These are phyloP conservation scores for Arthrobotrys sinensis DNA, from an alignment of 2,329 filamentous ascomycete genomes.

Conservation along the genomic window DNA sequence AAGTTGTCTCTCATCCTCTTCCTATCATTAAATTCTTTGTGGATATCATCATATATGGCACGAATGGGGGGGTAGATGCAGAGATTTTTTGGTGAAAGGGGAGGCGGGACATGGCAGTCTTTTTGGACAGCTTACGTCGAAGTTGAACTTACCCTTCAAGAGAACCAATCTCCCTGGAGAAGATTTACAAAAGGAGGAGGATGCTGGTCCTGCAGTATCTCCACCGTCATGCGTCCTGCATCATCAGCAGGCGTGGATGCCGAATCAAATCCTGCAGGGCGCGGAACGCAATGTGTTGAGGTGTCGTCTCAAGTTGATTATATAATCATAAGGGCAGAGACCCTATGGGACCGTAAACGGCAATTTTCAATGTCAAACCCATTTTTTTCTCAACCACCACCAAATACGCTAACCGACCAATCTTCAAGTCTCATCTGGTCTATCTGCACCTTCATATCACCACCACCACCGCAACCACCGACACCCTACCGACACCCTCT, in stretches of 20 bases:
- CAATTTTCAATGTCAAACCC: conserved; percentile 53
- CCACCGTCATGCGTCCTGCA: conserved; percentile 16
- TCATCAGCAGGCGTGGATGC: conserved; percentile 1
- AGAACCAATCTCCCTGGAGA: neutral
- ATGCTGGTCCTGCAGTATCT: conserved; percentile 8
- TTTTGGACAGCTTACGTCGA: neutral
- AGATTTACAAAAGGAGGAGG: neutral
- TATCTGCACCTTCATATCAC: conserved; percentile 34
- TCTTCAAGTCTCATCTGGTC: conserved; percentile 27
- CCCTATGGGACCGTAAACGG: conserved; percentile 43
- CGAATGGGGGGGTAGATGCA: conserved; percentile 4
- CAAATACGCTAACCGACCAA: conserved; percentile 36
- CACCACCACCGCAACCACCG: conserved; percentile 32
- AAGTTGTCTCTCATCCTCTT: conserved; percentile 52
- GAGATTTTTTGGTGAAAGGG: neutral
- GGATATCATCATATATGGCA: conserved; percentile 47
- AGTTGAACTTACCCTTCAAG: conserved; percentile 16
- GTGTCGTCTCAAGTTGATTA: conserved; percentile 39
- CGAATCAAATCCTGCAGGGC: neutral
- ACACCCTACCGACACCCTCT: conserved; percentile 27
- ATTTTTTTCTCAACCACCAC: conserved; percentile 46
- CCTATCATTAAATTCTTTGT: conserved; percentile 54
- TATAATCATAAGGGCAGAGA: conserved; percentile 49
- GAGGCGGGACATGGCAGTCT: neutral
- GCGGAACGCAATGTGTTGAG: conserved; percentile 38